These are phyloP conservation scores for Leccinum longicurvipes DNA, from an alignment of 768 basidiomycete species.

Conservation along the genomic window DNA sequence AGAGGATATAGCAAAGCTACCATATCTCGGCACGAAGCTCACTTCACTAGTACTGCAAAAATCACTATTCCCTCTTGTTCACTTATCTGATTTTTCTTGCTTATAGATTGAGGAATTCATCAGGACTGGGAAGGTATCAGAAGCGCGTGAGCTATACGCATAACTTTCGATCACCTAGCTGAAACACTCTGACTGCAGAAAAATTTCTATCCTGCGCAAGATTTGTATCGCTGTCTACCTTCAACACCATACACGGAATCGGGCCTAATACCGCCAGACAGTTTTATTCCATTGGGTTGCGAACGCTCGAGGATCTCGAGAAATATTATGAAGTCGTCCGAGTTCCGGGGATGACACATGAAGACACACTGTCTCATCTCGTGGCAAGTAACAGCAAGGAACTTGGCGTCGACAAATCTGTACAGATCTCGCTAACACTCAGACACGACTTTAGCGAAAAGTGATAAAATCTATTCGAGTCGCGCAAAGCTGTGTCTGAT, in stretches of 20 bases:
- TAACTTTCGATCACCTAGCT: constrained; percentile 9
- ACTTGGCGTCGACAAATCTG: constrained; percentile 36
- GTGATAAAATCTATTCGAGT: constrained; percentile 21
- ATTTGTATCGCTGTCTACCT: constrained; percentile 53
- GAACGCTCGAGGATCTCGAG: constrained; percentile 67
- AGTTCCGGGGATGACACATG: constrained; percentile 38
- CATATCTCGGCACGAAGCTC: constrained; percentile 51
- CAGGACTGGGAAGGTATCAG: constrained; percentile 50
- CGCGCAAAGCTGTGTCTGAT: background rate
- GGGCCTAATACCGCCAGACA: constrained; percentile 66
- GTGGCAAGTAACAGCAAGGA: constrained; percentile 16
- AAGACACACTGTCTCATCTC: constrained; percentile 22
- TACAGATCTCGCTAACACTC: constrained; percentile 59
- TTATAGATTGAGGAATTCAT: constrained; percentile 67
- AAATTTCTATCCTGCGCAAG: constrained; percentile 46
- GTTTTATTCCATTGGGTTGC: constrained; percentile 62
- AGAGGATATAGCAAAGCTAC: constrained; percentile 41
- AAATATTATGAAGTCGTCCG: constrained; percentile 48
- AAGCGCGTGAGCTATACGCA: constrained; percentile 41
- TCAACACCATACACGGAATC: constrained; percentile 68
- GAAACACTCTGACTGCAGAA: constrained; percentile 34
- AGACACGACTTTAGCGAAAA: constrained; percentile 52
- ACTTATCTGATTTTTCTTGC: background rate
- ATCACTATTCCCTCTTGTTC: background rate
- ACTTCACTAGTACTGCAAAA: constrained; percentile 41